These are phyloP conservation scores for Arthrobotrys megalospora DNA, from an alignment of 2,329 filamentous ascomycete species.

Conservation along the genomic window DNA sequence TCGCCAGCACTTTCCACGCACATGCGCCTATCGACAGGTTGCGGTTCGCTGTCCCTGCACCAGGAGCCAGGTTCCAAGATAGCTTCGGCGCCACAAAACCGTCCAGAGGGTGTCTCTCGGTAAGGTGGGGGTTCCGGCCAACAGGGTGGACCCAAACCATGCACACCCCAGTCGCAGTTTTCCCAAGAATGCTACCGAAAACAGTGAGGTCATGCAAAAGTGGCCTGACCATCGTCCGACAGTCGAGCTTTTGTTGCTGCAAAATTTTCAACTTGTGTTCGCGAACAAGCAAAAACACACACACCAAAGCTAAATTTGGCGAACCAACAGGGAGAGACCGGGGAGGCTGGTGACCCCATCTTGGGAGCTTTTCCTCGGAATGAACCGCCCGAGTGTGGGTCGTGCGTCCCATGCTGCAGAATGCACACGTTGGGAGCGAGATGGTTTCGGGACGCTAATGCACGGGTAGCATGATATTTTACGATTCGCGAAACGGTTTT, in stretches of 20 bases:
- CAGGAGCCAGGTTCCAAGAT: slow-evolving; percentile 38
- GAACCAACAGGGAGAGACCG: slow-evolving; percentile 28
- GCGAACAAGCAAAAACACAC: slow-evolving; percentile 52
- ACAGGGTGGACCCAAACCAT: slow-evolving; percentile 29
- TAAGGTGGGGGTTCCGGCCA: slow-evolving; percentile 38
- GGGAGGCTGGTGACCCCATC: slow-evolving; percentile 18
- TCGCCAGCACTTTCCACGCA: slow-evolving; percentile 18
- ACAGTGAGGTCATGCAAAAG: slow-evolving; percentile 58
- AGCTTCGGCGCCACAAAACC: slow-evolving; percentile 36
- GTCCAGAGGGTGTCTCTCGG: slow-evolving; percentile 35
- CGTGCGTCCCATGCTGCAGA: slow-evolving; percentile 19
- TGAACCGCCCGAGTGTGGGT: slow-evolving; percentile 55
- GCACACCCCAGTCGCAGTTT: slow-evolving; percentile 46
- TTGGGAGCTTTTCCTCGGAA: slow-evolving; percentile 44
- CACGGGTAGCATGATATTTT: slow-evolving; percentile 59
- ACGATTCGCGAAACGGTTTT: slow-evolving; percentile 58
- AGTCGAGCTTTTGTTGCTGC: slow-evolving; percentile 26
- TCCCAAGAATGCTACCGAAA: slow-evolving; percentile 53
- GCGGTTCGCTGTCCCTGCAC: slow-evolving; percentile 38
- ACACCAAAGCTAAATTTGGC: slow-evolving; percentile 42
- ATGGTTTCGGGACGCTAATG: slow-evolving; percentile 57
- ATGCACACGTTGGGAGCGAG: background rate
- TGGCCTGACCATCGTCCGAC: slow-evolving; percentile 62
- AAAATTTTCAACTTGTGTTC: slow-evolving; percentile 39
- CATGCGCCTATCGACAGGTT: slow-evolving; percentile 51